A percentile compares a stretch with the other conserved stretches of the same genome.
These are phyloP conservation scores for Tieghemiomyces parasiticus DNA, from an alignment of 192 early-diverging fungal species.

Conservation along the genomic window DNA sequence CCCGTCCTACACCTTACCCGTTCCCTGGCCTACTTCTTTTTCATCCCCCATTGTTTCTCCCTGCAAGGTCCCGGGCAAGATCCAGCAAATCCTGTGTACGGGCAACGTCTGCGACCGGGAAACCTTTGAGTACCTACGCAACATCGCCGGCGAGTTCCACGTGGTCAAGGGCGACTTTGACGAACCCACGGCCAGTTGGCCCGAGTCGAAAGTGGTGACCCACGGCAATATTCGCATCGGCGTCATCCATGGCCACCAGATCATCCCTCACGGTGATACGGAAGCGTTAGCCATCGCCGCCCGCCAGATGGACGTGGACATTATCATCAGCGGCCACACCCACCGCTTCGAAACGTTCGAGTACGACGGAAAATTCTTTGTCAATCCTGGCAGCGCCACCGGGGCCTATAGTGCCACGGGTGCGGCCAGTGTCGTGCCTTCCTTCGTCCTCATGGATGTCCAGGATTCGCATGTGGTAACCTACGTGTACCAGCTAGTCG, in stretches of 20 bases:
- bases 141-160: slow-evolving; percentile 58
- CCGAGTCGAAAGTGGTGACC: slow-evolving; percentile 46
- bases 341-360: slow-evolving; percentile 89
- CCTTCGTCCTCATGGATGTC: slow-evolving; percentile 94
- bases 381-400: slow-evolving; percentile 93
- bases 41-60: too few species aligned
- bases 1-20: too few species aligned
- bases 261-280: slow-evolving; percentile 37
- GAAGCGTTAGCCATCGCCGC: slow-evolving; percentile 62
- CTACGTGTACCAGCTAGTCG: slow-evolving; percentile 88
- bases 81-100: slow-evolving; percentile 86
- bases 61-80: slow-evolving; percentile 90
- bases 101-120: slow-evolving; percentile 78
- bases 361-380: slow-evolving; percentile 78
- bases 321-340: slow-evolving; percentile 75
- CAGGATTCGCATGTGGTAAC: slow-evolving; percentile 54
- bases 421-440: slow-evolving; percentile 40
- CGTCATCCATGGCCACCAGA: slow-evolving; percentile 74
- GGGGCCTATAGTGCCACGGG: slow-evolving; percentile 52
- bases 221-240: slow-evolving; percentile 51
- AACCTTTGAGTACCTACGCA: slow-evolving; percentile 75
- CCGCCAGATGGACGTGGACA: slow-evolving; percentile 81
- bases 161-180: slow-evolving; percentile 77
- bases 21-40: background rate
- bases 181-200: slow-evolving; percentile 23